phyloP scores from a whole-genome alignment of 768 basidiomycete species.

The Galerina sulciceps region DNA sequence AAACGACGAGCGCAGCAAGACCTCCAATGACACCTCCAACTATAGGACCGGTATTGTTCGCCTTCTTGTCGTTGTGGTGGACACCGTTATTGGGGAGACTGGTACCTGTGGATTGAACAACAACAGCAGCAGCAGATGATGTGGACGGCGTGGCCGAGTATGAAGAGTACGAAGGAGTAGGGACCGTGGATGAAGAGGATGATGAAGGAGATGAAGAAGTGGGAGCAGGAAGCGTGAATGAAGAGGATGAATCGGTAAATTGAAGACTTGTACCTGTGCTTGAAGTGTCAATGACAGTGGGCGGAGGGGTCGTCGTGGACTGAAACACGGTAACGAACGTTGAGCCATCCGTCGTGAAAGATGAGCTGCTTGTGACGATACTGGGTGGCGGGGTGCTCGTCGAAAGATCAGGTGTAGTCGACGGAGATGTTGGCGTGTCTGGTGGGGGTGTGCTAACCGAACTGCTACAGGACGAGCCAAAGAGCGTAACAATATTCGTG shows the following conservation, averaged over 20 bases:
- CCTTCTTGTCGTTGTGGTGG: constrained; percentile 10
- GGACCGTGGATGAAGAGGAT: not conserved
- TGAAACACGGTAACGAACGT: constrained; percentile 9
- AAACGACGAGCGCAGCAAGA: constrained; percentile 22
- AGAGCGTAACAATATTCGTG: constrained; percentile 25
- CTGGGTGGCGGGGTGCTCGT: constrained; percentile 13
- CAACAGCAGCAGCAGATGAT: not conserved
- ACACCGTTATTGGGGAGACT: constrained; percentile 2
- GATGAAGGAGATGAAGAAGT: not conserved
- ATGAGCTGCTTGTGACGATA: constrained; percentile 4
- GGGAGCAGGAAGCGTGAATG: not conserved
- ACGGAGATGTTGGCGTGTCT: not conserved
- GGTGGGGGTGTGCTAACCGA: not conserved
- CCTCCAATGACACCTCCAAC: constrained; percentile 33
- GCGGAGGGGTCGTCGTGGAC: constrained; percentile 2
- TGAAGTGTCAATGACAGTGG: not conserved
- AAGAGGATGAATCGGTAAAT: not conserved
- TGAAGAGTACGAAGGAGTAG: not conserved
- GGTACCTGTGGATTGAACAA: not conserved
- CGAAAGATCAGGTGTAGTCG: not conserved
- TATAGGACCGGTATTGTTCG: constrained; percentile 25
- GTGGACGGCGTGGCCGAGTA: not conserved
- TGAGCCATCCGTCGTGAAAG: constrained; percentile 15
- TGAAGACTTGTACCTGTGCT: constrained; percentile 1
- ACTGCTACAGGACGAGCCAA: constrained; percentile 27